These are phyloP conservation scores for Rhododendron kiyosumense DNA, from an alignment of 148 eudicot species.

Conservation along the genomic window DNA sequence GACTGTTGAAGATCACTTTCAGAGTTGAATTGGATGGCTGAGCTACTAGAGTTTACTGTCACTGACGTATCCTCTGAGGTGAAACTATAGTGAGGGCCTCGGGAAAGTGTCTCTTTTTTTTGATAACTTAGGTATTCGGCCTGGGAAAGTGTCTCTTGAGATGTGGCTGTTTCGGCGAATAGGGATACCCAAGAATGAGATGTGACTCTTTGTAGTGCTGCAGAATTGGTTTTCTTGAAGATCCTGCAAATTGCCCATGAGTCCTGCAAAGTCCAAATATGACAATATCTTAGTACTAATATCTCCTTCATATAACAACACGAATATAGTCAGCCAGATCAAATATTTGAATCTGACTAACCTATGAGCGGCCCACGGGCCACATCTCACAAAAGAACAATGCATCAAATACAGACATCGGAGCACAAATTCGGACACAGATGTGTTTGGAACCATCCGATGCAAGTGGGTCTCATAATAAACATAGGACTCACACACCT, in stretches of 20 bases:
- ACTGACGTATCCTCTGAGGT: conserved; percentile 8
- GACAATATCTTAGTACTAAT: background rate
- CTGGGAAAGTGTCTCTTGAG: background rate
- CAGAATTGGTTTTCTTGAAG: conserved; percentile 72
- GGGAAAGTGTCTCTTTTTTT: background rate
- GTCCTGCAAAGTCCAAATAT: conserved; percentile 43
- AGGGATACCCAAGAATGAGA: conserved; percentile 81
- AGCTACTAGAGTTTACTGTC: background rate
- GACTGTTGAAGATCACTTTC: conserved; percentile 11
- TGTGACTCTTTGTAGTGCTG: conserved; percentile 46
- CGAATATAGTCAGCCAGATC: background rate
- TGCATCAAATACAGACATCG: too few relatives aligned
- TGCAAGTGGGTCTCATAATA: background rate
- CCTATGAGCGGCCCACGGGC: background rate
- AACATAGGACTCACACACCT: background rate
- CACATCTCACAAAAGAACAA: background rate
- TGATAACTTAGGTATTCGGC: background rate
- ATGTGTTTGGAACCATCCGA: background rate
- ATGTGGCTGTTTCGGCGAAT: conserved; percentile 15
- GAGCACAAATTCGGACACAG: background rate
- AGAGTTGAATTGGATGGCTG: background rate
- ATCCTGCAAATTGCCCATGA: conserved; percentile 96
- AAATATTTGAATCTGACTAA: background rate
- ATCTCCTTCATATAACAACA: background rate
- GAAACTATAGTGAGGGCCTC: conserved; percentile 7